phyloP scores from a whole-genome alignment of 2,329 filamentous ascomycete species.

The Fusarium siculi region DNA sequence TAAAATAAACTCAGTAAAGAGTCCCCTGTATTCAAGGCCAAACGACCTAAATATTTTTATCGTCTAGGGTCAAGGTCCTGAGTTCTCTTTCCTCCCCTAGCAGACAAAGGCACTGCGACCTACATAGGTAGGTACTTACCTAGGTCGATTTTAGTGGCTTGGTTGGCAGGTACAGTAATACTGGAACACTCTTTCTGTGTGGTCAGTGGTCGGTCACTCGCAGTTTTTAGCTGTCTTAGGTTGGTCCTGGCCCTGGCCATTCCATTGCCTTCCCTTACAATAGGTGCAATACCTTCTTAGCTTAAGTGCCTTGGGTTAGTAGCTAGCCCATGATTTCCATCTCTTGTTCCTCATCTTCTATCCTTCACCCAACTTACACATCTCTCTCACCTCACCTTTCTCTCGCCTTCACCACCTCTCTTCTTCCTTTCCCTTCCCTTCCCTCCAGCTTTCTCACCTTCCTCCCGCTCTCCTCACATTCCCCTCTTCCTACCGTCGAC shows the following conservation, averaged over 20 bases:
- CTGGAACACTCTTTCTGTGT: constrained; percentile 15
- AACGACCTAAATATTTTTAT: too few relatives aligned
- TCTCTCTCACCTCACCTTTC: constrained; percentile 39
- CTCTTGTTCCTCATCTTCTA: constrained; percentile 34
- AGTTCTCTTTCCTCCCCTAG: too few relatives aligned
- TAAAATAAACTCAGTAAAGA: too few relatives aligned
- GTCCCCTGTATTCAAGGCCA: too few relatives aligned
- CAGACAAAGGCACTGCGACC: constrained; percentile 1
- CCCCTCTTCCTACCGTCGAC: constrained; percentile 34
- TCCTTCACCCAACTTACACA: constrained; percentile 40
- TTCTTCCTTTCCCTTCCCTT: constrained; percentile 36
- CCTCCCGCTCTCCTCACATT: constrained; percentile 43
- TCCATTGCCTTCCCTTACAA: background rate
- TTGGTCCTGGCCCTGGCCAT: constrained; percentile 29
- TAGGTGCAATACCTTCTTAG: background rate
- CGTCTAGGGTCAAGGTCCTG: too few relatives aligned
- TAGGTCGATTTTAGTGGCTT: background rate
- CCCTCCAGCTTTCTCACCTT: constrained; percentile 35
- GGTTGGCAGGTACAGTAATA: constrained; percentile 24
- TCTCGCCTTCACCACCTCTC: constrained; percentile 46
- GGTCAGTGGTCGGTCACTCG: constrained; percentile 20
- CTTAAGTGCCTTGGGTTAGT: background rate
- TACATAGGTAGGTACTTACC: background rate
- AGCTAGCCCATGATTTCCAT: constrained; percentile 28
- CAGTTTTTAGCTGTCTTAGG: constrained; percentile 10